These are phyloP conservation scores for Wickerhamiella infanticola DNA, from an alignment of 1,139 yeast species.

Conservation along the genomic window DNA sequence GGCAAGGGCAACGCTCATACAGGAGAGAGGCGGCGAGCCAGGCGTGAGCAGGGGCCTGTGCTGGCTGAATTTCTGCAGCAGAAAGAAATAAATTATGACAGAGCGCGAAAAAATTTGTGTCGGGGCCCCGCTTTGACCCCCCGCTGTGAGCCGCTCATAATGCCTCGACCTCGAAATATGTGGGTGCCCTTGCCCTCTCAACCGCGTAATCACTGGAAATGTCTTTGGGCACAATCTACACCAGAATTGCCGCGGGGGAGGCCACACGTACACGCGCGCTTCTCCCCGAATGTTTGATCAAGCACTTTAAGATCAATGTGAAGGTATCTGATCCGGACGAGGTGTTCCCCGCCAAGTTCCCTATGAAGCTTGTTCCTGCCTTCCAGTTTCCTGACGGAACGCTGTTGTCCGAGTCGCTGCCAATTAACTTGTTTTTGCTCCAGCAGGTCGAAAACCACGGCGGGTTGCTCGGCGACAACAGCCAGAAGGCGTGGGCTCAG, in stretches of 20 bases:
- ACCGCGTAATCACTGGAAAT: slow-evolving; percentile 1
- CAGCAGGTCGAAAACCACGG: slow-evolving; percentile 1
- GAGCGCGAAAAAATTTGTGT: too few relatives aligned
- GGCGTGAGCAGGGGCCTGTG: too few relatives aligned
- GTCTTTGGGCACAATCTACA: slow-evolving; percentile 14
- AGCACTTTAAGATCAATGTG: slow-evolving; percentile 58
- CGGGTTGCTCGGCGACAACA: slow-evolving; percentile 5
- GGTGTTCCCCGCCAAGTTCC: slow-evolving; percentile 47
- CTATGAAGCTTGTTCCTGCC: slow-evolving; percentile 46
- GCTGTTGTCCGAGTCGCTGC: slow-evolving; percentile 64
- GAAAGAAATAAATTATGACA: too few relatives aligned
- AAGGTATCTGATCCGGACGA: slow-evolving; percentile 36
- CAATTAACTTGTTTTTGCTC: slow-evolving; percentile 34
- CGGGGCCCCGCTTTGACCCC: too few relatives aligned
- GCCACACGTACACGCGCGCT: slow-evolving; percentile 20
- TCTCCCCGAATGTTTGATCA: slow-evolving; percentile 49
- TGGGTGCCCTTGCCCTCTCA: not conserved
- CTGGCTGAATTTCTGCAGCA: too few relatives aligned
- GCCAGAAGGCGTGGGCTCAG: slow-evolving; percentile 28
- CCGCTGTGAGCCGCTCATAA: too few relatives aligned
- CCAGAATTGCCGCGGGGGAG: slow-evolving; percentile 10
- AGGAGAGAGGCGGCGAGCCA: too few relatives aligned
- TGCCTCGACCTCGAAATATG: too few relatives aligned
- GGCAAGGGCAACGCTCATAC: too few relatives aligned
- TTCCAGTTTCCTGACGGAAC: slow-evolving; percentile 68